A percentile compares a stretch with the other conserved stretches of the same genome.
Conservation (phyloP, 106 monocot genomes). For the Acanthochlamys bracteata region DNA sequence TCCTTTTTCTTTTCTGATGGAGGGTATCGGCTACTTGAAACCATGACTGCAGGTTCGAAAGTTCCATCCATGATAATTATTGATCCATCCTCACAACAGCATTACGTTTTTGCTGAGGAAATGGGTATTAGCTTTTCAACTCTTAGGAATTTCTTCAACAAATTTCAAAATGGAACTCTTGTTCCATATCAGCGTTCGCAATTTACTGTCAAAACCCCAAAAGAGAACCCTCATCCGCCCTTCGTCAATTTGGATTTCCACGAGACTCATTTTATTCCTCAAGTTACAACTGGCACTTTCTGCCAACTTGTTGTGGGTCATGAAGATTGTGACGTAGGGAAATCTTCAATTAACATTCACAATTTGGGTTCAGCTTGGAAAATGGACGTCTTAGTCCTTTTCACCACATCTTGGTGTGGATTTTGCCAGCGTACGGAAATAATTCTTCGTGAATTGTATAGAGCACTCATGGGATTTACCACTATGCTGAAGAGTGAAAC, state of each 20-base stretch:
- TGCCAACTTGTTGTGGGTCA: constrained; percentile 57
- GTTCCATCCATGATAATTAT: constrained; percentile 75
- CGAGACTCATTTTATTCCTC: constrained; percentile 67
- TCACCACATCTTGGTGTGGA: constrained; percentile 80
- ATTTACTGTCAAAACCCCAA: constrained; percentile 21
- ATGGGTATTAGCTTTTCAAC: constrained; percentile 43
- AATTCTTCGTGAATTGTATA: constrained; percentile 77
- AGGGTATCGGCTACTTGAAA: constrained; percentile 47
- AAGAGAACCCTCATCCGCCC: constrained; percentile 60
- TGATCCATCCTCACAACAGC: constrained; percentile 55
- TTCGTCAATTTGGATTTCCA: constrained; percentile 90
- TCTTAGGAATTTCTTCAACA: constrained; percentile 42
- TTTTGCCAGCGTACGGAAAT: constrained; percentile 85
- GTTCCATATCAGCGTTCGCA: constrained; percentile 57
- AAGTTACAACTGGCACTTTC: constrained; percentile 43
- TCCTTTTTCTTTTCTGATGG: constrained; percentile 81
- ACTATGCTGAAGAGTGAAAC: constrained; percentile 19
- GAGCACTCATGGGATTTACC: constrained; percentile 41
- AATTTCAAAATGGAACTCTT: constrained; percentile 65
- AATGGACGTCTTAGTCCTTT: constrained; percentile 72
- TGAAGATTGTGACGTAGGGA: constrained; percentile 22
- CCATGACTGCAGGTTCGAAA: constrained; percentile 53
- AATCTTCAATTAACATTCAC: constrained; percentile 8
- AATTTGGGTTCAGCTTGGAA: constrained; percentile 24
- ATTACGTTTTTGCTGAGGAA: constrained; percentile 51